Evolutionary conservation across 768 basidiomycete species (phyloP), one percentile per base, ranked within the genome.

Genomic region (Kwoniella europaea): DNA sequence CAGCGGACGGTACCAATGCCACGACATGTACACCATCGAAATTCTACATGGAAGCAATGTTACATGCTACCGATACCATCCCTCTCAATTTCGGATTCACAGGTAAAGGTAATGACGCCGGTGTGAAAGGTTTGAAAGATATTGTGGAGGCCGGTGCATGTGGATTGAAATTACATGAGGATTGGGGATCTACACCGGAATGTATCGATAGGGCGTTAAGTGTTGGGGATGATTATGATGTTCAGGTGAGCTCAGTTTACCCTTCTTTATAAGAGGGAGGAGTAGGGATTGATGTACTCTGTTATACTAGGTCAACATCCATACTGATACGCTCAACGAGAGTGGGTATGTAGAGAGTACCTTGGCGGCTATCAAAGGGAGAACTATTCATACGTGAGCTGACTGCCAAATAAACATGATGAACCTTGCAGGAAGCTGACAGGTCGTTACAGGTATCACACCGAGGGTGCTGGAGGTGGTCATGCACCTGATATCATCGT

Each of bases 401-500:
- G 22, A 54, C 20, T 54, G 12, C 27, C 16, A 43, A 12, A 15
- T 71, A 54, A 50, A 35, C 35, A 35, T 35, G 35, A 35, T 35
- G 7, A 5, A 35, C 0, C 7, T 35, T 7, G 43, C 52, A 43
- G 20, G 1, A 15, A 15, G 41, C 43, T 57, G 41, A 54, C 22
- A 16, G 2, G 7, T 52, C 27, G 18, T 9, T 58, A 13, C 65
- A 82, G 79, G 0, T 99, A 98, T 80, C 97, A 98, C 78, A 94
- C 90, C 0, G 96, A 98, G 86, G 96, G 96, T 56, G 95, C 95
- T 63, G 94, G 94, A 60, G 94, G 94, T 15, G 94, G 97, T 13
- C 96, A 98, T 80, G 96, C 96, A 2, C 97, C 97, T 0, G 97
- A 98, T 78, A 98, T 98, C 83, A 96, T 99, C 80, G 91, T 92